Conservation (phyloP, 345 rosid species). For the Hirschfeldia incana region DNA sequence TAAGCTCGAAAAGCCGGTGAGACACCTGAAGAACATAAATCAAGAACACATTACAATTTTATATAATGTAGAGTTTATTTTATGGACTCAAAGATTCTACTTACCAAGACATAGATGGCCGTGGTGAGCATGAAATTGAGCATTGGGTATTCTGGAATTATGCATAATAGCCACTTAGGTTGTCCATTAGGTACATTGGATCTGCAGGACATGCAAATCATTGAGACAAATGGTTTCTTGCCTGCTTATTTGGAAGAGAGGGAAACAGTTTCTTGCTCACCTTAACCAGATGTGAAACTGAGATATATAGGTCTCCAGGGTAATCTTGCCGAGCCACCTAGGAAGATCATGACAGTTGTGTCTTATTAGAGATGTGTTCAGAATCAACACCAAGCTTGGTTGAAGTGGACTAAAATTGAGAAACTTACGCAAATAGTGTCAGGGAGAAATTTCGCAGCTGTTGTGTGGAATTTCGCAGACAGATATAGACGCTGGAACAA, state of each 20-base stretch:
- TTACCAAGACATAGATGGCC: slow-evolving; percentile 82
- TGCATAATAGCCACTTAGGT: slow-evolving; percentile 89
- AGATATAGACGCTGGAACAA: slow-evolving; percentile 75
- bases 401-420: slow-evolving; percentile 27
- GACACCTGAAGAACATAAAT: slow-evolving; percentile 58
- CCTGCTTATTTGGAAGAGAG: slow-evolving; percentile 7
- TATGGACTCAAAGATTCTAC: not conserved
- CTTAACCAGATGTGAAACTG: slow-evolving; percentile 99
- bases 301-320: slow-evolving; percentile 91
- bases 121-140: slow-evolving; percentile 94
- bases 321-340: slow-evolving; percentile 98
- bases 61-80: not conserved
- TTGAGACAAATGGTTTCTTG: slow-evolving; percentile 2
- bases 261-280: slow-evolving; percentile 43
- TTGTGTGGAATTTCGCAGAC: slow-evolving; percentile 83
- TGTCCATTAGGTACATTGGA: slow-evolving; percentile 81
- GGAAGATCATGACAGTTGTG: slow-evolving; percentile 23
- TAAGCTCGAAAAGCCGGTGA: slow-evolving; percentile 71
- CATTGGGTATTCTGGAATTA: slow-evolving; percentile 90
- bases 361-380: slow-evolving; percentile 17
- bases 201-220: slow-evolving; percentile 47
- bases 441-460: slow-evolving; percentile 67
- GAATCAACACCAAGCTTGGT: slow-evolving; percentile 14
- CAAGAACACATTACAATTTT: slow-evolving; percentile 7
- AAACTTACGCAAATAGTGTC: slow-evolving; percentile 81